These are phyloP conservation scores for Aquilaria sinensis DNA, from an alignment of 345 rosid species.

Conservation along the genomic window DNA sequence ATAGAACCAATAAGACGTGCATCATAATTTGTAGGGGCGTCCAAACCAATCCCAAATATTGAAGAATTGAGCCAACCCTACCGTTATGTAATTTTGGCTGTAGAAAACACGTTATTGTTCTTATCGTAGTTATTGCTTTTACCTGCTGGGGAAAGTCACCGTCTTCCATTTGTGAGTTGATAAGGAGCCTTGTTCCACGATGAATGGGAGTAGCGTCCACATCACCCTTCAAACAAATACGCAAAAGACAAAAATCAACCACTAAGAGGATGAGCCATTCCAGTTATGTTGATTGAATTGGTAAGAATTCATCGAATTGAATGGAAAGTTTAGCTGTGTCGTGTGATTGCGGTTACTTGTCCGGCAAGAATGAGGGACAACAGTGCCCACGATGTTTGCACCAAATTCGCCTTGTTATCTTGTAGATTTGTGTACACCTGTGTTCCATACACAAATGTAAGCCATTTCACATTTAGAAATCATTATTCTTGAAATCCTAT, in stretches of 20 bases:
- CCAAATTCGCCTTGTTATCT: conserved; percentile 36
- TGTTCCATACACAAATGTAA: neutral
- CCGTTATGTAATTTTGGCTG: too few relatives aligned
- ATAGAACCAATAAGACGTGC: neutral
- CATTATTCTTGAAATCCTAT: too few relatives aligned
- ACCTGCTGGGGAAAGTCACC: conserved; percentile 62
- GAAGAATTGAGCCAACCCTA: too few relatives aligned
- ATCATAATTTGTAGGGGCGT: too few relatives aligned
- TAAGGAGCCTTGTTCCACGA: conserved; percentile 31
- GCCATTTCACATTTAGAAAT: neutral
- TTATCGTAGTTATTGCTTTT: neutral
- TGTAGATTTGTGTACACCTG: conserved; percentile 37
- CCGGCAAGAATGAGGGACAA: conserved; percentile 40
- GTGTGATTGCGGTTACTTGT: conserved; percentile 19
- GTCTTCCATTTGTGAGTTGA: conserved; percentile 45
- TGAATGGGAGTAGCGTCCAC: conserved; percentile 37
- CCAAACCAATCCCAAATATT: too few relatives aligned
- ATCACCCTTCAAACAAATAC: conserved; percentile 8
- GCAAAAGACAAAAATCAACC: neutral
- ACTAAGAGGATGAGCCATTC: neutral
- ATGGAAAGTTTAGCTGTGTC: neutral
- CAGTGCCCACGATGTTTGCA: conserved; percentile 54
- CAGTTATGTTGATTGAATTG: neutral
- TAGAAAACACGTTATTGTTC: too few relatives aligned
- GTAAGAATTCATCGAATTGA: neutral